Evolutionary conservation across 495 filamentous ascomycete species (phyloP).

Genomic region (Penicillium paradoxum): DNA sequence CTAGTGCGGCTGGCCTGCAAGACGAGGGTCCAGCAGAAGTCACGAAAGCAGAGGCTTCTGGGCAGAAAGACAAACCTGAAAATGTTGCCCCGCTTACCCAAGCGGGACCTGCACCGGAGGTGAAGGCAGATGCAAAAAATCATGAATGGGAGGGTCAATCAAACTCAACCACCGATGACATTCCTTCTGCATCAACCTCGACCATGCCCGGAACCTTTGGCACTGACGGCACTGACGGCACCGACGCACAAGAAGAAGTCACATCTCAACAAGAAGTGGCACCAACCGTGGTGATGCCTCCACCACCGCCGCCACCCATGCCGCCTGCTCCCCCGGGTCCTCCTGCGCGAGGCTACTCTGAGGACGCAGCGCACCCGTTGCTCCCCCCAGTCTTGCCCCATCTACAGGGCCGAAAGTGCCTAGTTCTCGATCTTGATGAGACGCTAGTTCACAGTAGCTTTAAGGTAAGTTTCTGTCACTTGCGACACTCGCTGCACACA

Average conservation of each 20-base stretch:
- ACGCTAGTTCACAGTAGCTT: slow-evolving; percentile 99
- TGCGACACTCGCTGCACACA: not conserved
- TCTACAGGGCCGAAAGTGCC: slow-evolving; percentile 81
- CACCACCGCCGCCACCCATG: slow-evolving; percentile 53
- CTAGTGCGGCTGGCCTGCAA: slow-evolving; percentile 17
- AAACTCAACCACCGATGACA: slow-evolving; percentile 5
- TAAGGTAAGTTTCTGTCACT: slow-evolving; percentile 60
- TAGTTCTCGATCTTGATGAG: slow-evolving; percentile 95
- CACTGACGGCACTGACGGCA: slow-evolving; percentile 14
- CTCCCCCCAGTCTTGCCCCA: slow-evolving; percentile 72
- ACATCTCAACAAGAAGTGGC: slow-evolving; percentile 15
- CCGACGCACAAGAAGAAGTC: slow-evolving; percentile 29
- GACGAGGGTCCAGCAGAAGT: slow-evolving; percentile 21
- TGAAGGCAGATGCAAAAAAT: slow-evolving; percentile 7
- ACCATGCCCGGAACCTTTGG: not conserved
- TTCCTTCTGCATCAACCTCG: slow-evolving; percentile 1
- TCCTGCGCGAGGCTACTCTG: slow-evolving; percentile 16
- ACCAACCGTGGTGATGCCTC: slow-evolving; percentile 45
- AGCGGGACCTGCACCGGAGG: slow-evolving; percentile 8
- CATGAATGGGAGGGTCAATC: slow-evolving; percentile 9
- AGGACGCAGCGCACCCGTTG: slow-evolving; percentile 53
- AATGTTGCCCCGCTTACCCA: not conserved
- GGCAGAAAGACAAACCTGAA: slow-evolving; percentile 7
- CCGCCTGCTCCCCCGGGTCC: slow-evolving; percentile 31
- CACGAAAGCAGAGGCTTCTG: slow-evolving; percentile 13